A percentile compares a stretch with the other conserved stretches of the same genome.
Conservation (phyloP, 257 asterid genomes). For the Solanum acaule region DNA sequence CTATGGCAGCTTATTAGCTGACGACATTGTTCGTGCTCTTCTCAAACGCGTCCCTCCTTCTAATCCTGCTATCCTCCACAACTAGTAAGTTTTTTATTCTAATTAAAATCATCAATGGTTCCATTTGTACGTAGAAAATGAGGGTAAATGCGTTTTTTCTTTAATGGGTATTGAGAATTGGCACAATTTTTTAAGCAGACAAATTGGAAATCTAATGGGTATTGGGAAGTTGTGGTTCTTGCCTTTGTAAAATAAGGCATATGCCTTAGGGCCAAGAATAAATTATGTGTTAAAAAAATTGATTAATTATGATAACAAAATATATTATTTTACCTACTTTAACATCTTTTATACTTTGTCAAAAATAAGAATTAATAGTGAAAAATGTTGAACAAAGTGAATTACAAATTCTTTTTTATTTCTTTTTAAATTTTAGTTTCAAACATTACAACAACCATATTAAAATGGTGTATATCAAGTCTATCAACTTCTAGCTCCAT, state of each 20-base stretch:
- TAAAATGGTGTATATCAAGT: too few species aligned
- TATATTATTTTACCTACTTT: too few species aligned
- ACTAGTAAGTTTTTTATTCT: slow-evolving; percentile 11
- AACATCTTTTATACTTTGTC: too few species aligned
- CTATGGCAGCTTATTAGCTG: slow-evolving; percentile 89
- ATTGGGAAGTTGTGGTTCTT: not conserved
- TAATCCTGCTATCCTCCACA: slow-evolving; percentile 23
- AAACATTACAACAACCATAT: too few species aligned
- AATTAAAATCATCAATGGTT: not conserved
- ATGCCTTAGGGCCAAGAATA: too few species aligned
- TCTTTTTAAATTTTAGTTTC: too few species aligned
- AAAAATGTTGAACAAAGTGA: too few species aligned
- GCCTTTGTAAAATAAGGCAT: too few species aligned
- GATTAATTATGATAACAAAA: too few species aligned
- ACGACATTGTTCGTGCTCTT: slow-evolving; percentile 73
- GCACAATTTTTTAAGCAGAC: not conserved
- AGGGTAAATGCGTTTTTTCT: not conserved
- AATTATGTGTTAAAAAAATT: too few species aligned
- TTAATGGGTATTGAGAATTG: not conserved
- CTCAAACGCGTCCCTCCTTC: slow-evolving; percentile 42
- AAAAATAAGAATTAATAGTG: too few species aligned
- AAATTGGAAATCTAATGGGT: not conserved
- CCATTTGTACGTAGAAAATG: not conserved
- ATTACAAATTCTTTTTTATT: too few species aligned
- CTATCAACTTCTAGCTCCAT: not conserved